phyloP scores from a whole-genome alignment of 1,284 basidiomycete species.

The Ustilago shanxiensis region DNA sequence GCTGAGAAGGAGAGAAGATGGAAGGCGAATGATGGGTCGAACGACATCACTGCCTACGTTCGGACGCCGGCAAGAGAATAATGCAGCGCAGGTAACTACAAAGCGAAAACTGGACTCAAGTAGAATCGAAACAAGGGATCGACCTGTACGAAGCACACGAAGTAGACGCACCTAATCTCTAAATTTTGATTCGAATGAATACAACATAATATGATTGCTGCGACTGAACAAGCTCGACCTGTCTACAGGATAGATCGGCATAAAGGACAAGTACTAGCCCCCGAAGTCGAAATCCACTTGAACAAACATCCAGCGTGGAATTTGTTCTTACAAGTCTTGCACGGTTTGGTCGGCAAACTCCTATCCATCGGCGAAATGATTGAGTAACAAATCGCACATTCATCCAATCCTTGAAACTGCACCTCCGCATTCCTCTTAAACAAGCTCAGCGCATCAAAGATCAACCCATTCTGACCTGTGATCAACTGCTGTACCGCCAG shows the following conservation, averaged over 20 bases:
- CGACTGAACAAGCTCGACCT: background rate
- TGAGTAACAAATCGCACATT: slow-evolving; percentile 74
- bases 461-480: slow-evolving; percentile 84
- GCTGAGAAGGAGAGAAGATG: background rate
- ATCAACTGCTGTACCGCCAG: slow-evolving; percentile 92
- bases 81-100: background rate
- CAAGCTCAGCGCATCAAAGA: slow-evolving; percentile 88
- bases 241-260: slow-evolving; percentile 77
- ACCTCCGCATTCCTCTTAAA: slow-evolving; percentile 93
- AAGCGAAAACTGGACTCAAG: background rate
- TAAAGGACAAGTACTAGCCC: slow-evolving; percentile 89
- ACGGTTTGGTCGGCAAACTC: slow-evolving; percentile 88
- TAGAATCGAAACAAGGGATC: background rate
- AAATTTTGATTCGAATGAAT: background rate
- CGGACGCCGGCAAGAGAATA: background rate
- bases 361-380: slow-evolving; percentile 93
- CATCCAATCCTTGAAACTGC: slow-evolving; percentile 67
- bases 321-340: slow-evolving; percentile 91
- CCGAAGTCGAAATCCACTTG: slow-evolving; percentile 88
- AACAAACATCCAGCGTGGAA: slow-evolving; percentile 77
- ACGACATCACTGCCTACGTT: slow-evolving; percentile 20
- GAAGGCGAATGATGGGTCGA: slow-evolving; percentile 2
- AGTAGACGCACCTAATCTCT: slow-evolving; percentile 1
- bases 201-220: background rate
- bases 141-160: background rate